phyloP scores from a whole-genome alignment of 805 yeast species.

The Candida broadrunensis region DNA sequence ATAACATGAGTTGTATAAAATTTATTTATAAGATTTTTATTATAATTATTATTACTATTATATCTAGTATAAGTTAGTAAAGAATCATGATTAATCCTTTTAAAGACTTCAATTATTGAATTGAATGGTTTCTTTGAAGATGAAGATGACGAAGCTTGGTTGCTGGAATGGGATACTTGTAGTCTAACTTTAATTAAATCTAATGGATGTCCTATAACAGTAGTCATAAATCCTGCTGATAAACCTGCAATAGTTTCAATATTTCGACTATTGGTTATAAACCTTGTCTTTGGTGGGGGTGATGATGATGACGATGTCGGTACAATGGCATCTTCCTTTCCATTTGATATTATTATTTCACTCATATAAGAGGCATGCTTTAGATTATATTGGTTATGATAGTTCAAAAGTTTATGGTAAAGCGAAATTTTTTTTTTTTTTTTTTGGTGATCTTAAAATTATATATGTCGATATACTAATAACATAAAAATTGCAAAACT shows the following conservation, averaged over 20 bases:
- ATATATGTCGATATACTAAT: no score
- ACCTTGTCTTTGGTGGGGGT: background rate
- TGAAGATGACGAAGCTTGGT: background rate
- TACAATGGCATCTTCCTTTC: no score
- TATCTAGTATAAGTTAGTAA: background rate
- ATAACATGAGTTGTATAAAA: constrained; percentile 10
- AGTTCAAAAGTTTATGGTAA: no score
- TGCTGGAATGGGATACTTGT: constrained; percentile 52
- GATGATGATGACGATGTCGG: no score
- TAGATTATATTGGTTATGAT: no score
- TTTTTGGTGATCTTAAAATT: no score
- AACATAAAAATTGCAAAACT: no score
- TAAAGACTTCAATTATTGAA: constrained; percentile 16
- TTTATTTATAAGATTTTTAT: background rate
- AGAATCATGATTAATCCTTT: constrained; percentile 18
- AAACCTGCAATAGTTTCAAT: constrained; percentile 70
- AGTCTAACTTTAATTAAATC: constrained; percentile 82
- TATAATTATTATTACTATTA: no score
- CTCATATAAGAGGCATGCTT: no score
- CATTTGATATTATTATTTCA: no score
- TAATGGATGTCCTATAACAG: constrained; percentile 82
- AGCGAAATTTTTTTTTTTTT: no score
- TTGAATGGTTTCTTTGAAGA: constrained; percentile 12
- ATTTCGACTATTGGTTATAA: constrained; percentile 17
- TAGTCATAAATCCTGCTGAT: constrained; percentile 77